Evolutionary conservation across 1,284 basidiomycete species (phyloP), one percentile per base, ranked within the genome.

Genomic region (Cryptococcus maquisensis): DNA sequence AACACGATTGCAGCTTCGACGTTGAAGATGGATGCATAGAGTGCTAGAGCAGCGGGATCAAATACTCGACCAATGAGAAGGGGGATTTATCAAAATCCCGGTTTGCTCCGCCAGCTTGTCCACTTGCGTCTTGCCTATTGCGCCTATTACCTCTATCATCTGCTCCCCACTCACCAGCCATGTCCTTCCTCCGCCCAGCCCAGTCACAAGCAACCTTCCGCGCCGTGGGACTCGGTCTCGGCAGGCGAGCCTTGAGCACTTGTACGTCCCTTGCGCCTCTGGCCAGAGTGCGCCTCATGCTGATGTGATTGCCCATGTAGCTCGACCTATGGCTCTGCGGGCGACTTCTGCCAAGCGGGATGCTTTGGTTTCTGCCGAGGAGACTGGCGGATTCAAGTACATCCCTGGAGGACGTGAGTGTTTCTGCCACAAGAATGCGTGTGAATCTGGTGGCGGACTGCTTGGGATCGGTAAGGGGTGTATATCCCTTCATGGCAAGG

Each of bases 321-420:
- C 70, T 51, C 63, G 72, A 47, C 60, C 65, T 37, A 52, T 67
- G 15, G 67, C 69, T 37, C 41, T 74, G 24, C 64, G 64, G 45
- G 64, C 67, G 44, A 62, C 56, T 42, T 28, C 45, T 37, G 45
- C 57, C 9, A 55, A 55, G 37, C 42, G 56, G 51, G 61, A 67
- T 49, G 68, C 63, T 28, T 57, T 61, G 21, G 64, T 74, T 18
- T 49, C 66, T 18, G 62, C 75, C 37, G 55, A 73, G 36, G 72
- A 73, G 61, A 76, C 74, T 38, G 75, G 63, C 16, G 74, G 74
- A 26, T 75, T 71, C 71, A 73, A 75, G 59, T 78, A 77, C 61
- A 61, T 72, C 42, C 72, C 76, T 5, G 76, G 74, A 59, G 74
- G 74, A 61, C 74, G 74, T 74, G 64, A 73, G 73, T 75, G 20